A percentile compares a stretch with the other conserved stretches of the same genome.
Conservation (phyloP, 129 eudicot genomes). For the Flaveria bidentis region DNA sequence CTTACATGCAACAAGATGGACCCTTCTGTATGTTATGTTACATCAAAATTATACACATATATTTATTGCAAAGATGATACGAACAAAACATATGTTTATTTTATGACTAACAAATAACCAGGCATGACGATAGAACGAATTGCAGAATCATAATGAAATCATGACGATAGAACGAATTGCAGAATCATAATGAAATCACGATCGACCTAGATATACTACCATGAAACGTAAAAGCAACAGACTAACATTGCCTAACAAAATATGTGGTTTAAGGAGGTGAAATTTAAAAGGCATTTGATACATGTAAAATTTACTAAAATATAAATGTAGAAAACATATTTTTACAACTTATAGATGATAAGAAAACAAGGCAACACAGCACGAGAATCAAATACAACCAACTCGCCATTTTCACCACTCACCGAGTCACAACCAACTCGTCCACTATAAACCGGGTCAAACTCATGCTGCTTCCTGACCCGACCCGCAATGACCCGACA, state of each 20-base stretch:
- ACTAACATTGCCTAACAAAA: too few relatives aligned
- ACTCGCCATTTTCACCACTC: conserved; percentile 79
- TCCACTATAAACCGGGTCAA: conserved; percentile 43
- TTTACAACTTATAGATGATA: conserved; percentile 80
- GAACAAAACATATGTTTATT: not conserved
- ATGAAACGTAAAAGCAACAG: too few relatives aligned
- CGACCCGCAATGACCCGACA: conserved; percentile 97
- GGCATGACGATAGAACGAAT: too few relatives aligned
- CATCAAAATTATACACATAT: not conserved
- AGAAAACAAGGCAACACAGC: conserved; percentile 95
- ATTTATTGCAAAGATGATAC: not conserved
- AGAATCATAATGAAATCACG: too few relatives aligned
- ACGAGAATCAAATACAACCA: conserved; percentile 84
- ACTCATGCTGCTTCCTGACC: conserved; percentile 45
- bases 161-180: too few relatives aligned
- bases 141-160: too few relatives aligned
- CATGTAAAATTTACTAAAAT: conserved; percentile 19
- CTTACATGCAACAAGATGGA: not conserved
- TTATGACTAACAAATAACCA: too few relatives aligned
- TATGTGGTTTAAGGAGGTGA: too few relatives aligned
- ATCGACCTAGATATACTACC: too few relatives aligned
- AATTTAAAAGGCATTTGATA: not conserved
- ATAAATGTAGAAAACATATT: conserved; percentile 30
- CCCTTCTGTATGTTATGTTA: not conserved
- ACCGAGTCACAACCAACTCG: conserved; percentile 80